Evolutionary conservation across 2,329 filamentous ascomycete species (phyloP).

Genomic region (Dissoconium aciculare): DNA sequence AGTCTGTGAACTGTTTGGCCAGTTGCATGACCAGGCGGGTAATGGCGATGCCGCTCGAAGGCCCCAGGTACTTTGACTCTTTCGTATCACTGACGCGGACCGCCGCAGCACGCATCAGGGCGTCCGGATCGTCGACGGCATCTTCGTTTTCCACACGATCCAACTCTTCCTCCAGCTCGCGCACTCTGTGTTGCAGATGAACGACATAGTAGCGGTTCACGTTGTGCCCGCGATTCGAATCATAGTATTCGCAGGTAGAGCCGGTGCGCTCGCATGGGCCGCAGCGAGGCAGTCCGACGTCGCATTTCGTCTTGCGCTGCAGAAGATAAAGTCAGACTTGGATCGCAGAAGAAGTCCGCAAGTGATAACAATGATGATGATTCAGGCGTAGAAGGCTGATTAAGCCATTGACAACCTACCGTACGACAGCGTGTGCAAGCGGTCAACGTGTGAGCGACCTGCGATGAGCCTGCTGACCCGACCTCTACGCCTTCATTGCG

Average conservation of each 20-base stretch:
- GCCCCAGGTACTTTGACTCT: slow-evolving; percentile 79
- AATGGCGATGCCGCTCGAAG: slow-evolving; percentile 91
- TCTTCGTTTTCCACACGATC: slow-evolving; percentile 65
- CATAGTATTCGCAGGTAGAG: slow-evolving; percentile 86
- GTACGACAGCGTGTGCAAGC: slow-evolving; percentile 68
- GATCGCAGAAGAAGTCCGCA: too few species aligned
- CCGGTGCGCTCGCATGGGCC: slow-evolving; percentile 84
- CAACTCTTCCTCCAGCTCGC: slow-evolving; percentile 67
- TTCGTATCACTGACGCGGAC: slow-evolving; percentile 74
- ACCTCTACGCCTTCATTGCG: slow-evolving; percentile 11
- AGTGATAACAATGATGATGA: too few species aligned
- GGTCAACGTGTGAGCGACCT: slow-evolving; percentile 65
- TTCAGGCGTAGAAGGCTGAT: too few species aligned
- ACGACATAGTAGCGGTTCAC: slow-evolving; percentile 88
- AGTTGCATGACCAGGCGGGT: slow-evolving; percentile 91
- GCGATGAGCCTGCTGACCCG: slow-evolving; percentile 35
- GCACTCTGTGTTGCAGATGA: slow-evolving; percentile 74
- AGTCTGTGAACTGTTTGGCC: slow-evolving; percentile 83
- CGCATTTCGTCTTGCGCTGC: slow-evolving; percentile 90
- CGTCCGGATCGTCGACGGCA: slow-evolving; percentile 55
- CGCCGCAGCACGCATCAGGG: slow-evolving; percentile 73
- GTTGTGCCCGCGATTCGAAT: slow-evolving; percentile 70
- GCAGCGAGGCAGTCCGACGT: slow-evolving; percentile 81
- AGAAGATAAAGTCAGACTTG: background rate
- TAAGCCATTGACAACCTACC: too few species aligned